These are phyloP conservation scores for Serendipita sp. DNA, from an alignment of 768 basidiomycete genomes.

Conservation along the genomic window DNA sequence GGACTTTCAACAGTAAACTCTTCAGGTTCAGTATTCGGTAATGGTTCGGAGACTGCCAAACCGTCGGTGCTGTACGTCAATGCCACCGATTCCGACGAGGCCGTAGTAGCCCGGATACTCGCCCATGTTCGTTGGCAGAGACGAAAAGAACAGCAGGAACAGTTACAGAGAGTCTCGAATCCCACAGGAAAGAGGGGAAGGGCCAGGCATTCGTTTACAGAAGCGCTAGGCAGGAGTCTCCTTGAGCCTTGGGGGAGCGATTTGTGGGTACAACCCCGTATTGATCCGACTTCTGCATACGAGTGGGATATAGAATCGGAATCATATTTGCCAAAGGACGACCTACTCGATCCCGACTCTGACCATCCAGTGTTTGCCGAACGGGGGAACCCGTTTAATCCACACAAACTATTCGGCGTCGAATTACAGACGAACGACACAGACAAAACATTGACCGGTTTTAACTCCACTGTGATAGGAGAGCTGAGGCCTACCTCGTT, in stretches of 20 bases:
- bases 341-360: constrained; percentile 5
- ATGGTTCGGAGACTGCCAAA: too few relatives aligned
- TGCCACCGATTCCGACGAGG: constrained; percentile 28
- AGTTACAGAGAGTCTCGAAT: constrained; percentile 1
- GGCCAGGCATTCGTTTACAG: constrained; percentile 10
- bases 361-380: not conserved
- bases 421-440: constrained; percentile 22
- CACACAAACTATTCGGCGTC: constrained; percentile 16
- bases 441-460: constrained; percentile 14
- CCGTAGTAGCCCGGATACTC: constrained; percentile 26
- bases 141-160: constrained; percentile 9
- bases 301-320: not conserved
- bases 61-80: constrained; percentile 13
- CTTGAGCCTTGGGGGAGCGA: not conserved
- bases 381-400: constrained; percentile 23
- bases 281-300: not conserved
- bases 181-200: constrained; percentile 2
- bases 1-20: constrained; percentile 9
- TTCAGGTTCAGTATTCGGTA: too few relatives aligned
- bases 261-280: constrained; percentile 1
- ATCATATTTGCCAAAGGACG: constrained; percentile 4
- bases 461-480: constrained; percentile 27
- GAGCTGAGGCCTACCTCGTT: constrained; percentile 15
- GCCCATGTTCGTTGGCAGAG: constrained; percentile 26
- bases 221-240: not conserved